Evolutionary conservation across 2,329 filamentous ascomycete species (phyloP).

Genomic region (Acrocalymma vagum): DNA sequence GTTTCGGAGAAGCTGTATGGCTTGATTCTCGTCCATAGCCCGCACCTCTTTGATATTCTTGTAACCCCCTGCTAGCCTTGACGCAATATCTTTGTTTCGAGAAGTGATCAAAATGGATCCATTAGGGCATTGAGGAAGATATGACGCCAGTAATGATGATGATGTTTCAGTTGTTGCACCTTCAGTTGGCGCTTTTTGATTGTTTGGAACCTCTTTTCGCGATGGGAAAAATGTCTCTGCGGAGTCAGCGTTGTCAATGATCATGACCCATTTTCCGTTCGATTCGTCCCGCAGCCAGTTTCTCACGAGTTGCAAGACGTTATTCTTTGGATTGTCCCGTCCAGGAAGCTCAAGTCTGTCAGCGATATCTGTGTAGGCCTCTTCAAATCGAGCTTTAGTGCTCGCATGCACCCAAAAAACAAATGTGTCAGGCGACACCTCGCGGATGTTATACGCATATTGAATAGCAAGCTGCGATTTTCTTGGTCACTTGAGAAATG

Average conservation of each 20-base stretch:
- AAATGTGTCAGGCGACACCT: conserved; percentile 14
- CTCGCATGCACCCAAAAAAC: conserved; percentile 31
- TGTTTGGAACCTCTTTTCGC: conserved; percentile 2
- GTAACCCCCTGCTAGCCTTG: conserved; percentile 11
- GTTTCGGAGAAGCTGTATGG: conserved; percentile 15
- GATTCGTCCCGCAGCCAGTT: conserved; percentile 18
- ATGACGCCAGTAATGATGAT: conserved; percentile 7
- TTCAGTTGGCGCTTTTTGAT: conserved; percentile 9
- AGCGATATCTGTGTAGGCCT: conserved; percentile 23
- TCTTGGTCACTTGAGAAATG: conserved; percentile 7
- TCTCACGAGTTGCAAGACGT: conserved; percentile 18
- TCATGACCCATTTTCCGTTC: conserved; percentile 22
- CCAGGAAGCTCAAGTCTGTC: conserved; percentile 14
- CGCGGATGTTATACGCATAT: conserved; percentile 12
- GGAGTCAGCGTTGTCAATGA: conserved; percentile 26
- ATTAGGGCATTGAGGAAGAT: conserved; percentile 23
- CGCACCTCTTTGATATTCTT: conserved; percentile 15
- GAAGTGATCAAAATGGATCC: conserved; percentile 22
- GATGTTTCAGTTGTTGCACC: conserved; percentile 3
- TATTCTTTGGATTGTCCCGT: conserved; percentile 11
- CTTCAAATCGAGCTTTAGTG: conserved; percentile 20
- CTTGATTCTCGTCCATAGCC: conserved; percentile 17
- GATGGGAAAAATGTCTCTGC: conserved; percentile 7
- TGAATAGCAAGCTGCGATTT: conserved; percentile 23
- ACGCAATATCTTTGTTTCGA: conserved; percentile 16